Evolutionary conservation across 257 asterid species (phyloP).

Genomic region (Solanum clarkiae): DNA sequence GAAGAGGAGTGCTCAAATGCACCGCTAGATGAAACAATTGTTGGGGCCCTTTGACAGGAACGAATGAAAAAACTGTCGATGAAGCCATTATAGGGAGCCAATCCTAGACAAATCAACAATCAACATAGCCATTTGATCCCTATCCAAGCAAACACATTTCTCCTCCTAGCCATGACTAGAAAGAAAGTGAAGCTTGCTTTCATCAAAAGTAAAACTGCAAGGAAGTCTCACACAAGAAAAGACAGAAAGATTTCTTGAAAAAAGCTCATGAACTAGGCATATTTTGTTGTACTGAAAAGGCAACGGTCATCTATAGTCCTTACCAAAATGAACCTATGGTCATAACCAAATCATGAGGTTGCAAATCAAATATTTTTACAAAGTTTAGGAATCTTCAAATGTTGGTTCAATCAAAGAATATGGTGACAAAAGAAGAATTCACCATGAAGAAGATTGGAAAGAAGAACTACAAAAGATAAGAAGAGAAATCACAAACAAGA

Average conservation of each 20-base stretch:
- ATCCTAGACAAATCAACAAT: background rate
- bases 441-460: too few species aligned
- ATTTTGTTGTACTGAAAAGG: background rate
- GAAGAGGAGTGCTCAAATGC: background rate
- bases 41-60: background rate
- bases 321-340: background rate
- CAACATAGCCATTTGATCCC: background rate
- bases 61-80: too few species aligned
- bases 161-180: too few species aligned
- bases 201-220: background rate
- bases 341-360: background rate
- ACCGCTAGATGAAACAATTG: too few species aligned
- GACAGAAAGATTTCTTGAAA: background rate
- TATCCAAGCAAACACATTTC: background rate
- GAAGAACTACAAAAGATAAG: too few species aligned
- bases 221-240: too few species aligned
- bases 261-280: background rate
- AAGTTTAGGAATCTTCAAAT: background rate
- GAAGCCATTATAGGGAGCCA: background rate
- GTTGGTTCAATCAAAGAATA: background rate
- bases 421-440: too few species aligned
- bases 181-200: background rate
- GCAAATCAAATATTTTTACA: background rate
- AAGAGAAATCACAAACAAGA: background rate
- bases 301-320: background rate